phyloP scores from a whole-genome alignment of 805 yeast genomes.

The Priceomyces medius region DNA sequence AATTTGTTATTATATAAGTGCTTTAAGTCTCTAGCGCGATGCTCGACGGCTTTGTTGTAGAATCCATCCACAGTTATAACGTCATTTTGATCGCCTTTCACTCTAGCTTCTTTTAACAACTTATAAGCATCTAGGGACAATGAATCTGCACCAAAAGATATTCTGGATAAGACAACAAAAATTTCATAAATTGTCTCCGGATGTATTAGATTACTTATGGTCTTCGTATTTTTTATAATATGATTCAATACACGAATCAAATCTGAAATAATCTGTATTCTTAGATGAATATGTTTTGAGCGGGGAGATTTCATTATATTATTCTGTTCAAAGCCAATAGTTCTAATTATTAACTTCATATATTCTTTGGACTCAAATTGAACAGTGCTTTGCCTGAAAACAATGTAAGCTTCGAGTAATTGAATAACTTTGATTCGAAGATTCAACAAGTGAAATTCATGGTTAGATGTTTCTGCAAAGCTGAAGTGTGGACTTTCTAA shows the following conservation, averaged over 20 bases:
- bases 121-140: slow-evolving; percentile 36
- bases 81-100: slow-evolving; percentile 21
- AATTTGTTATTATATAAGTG: slow-evolving; percentile 22
- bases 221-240: slow-evolving; percentile 32
- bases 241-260: slow-evolving; percentile 40
- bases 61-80: slow-evolving; percentile 18
- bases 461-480: slow-evolving; percentile 26
- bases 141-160: slow-evolving; percentile 50
- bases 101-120: slow-evolving; percentile 37
- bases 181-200: slow-evolving; percentile 46
- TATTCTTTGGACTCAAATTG: slow-evolving; percentile 36
- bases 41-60: slow-evolving; percentile 48
- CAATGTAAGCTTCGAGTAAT: slow-evolving; percentile 47
- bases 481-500: slow-evolving; percentile 1
- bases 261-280: slow-evolving; percentile 42
- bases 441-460: slow-evolving; percentile 43
- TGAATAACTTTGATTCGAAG: slow-evolving; percentile 47
- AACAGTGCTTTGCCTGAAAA: slow-evolving; percentile 23
- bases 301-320: slow-evolving; percentile 45
- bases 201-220: slow-evolving; percentile 32
- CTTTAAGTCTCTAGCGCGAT: slow-evolving; percentile 36
- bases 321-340: slow-evolving; percentile 51
- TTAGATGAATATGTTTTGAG: slow-evolving; percentile 31
- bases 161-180: slow-evolving; percentile 50
- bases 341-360: slow-evolving; percentile 40